Evolutionary conservation across 1,284 basidiomycete genomes (phyloP), one percentile per base, ranked within the genome.

Genomic region (Rhodotorula sp.): DNA sequence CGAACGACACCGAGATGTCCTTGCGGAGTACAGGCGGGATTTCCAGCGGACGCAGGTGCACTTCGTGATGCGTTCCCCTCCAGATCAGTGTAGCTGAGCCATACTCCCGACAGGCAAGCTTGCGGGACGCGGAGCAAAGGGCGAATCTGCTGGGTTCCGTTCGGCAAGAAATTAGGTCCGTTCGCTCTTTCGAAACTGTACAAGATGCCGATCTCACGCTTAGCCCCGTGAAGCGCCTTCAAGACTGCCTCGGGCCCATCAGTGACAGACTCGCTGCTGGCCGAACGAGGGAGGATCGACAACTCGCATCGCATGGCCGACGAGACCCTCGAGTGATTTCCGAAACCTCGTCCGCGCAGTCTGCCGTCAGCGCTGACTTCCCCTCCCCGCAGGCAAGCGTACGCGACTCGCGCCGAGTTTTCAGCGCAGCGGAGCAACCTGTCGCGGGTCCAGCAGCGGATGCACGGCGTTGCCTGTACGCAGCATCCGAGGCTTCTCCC

Each of bases 341-440:
- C n/a, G n/a, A n/a, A n/a, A n/a, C n/a, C n/a, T n/a, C n/a, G n/a
- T n/a, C n/a, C n/a, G n/a, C n/a, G n/a, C n/a, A n/a, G n/a, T n/a
- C n/a, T n/a, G n/a, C n/a, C n/a, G n/a, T n/a, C n/a, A 72, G 88
- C 80, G 0, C n/a, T 13, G 1, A 32, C 36, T 56, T 22, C 32
- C 17, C 30, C 1, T 6, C 24, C 32, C 4, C 48, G 6, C 77
- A 96, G 94, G 62, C 95, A 99, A 88, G 96, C 96, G 39, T 96
- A 97, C 77, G 95, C 94, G 76, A 98, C 95, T 0, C 88, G 95
- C n/a, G 85, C 90, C 47, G 94, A 98, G 79, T 96, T 99, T 80
- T 83, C 85, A n/a, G 85, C 87, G 60, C 96, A 99, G 81, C 85
- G 91, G 27, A 81, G 84, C 8, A 87, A 89, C 39, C 82, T 99